Conservation (phyloP, 202 grass and related monocot genomes). For the Panicum hallii region DNA sequence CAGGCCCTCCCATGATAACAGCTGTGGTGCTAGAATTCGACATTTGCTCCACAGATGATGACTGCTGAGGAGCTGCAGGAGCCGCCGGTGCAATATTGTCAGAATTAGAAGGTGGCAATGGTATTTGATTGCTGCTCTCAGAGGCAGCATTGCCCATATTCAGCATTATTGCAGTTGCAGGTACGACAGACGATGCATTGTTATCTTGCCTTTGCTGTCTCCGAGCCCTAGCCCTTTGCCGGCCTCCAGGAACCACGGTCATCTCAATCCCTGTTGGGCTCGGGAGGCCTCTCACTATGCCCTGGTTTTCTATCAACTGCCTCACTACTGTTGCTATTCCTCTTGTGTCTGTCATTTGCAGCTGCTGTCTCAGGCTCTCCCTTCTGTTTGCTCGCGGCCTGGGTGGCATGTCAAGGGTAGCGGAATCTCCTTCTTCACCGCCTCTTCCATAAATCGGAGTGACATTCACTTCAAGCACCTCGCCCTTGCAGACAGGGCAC, state of each 20-base stretch:
- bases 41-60: conserved; percentile 53
- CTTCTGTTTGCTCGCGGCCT: conserved; percentile 66
- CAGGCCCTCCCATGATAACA: conserved; percentile 41
- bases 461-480: conserved; percentile 71
- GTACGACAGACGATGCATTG: conserved; percentile 2
- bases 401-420: conserved; percentile 60
- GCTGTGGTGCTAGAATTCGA: conserved; percentile 58
- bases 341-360: conserved; percentile 53
- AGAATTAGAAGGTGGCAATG: conserved; percentile 12
- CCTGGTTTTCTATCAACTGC: conserved; percentile 53
- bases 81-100: not conserved
- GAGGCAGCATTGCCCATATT: conserved; percentile 15
- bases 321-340: conserved; percentile 50
- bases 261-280: conserved; percentile 34
- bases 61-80: conserved; percentile 29
- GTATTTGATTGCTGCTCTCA: conserved; percentile 29
- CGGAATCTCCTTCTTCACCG: conserved; percentile 32
- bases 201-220: conserved; percentile 50
- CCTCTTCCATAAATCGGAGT: conserved; percentile 94
- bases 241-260: conserved; percentile 26
- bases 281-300: conserved; percentile 46
- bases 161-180: not conserved
- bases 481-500: conserved; percentile 92
- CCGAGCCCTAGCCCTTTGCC: conserved; percentile 46
- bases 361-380: conserved; percentile 67